These are phyloP conservation scores for Adansonia gregorii DNA, from an alignment of 441 rosid genomes.

Conservation along the genomic window DNA sequence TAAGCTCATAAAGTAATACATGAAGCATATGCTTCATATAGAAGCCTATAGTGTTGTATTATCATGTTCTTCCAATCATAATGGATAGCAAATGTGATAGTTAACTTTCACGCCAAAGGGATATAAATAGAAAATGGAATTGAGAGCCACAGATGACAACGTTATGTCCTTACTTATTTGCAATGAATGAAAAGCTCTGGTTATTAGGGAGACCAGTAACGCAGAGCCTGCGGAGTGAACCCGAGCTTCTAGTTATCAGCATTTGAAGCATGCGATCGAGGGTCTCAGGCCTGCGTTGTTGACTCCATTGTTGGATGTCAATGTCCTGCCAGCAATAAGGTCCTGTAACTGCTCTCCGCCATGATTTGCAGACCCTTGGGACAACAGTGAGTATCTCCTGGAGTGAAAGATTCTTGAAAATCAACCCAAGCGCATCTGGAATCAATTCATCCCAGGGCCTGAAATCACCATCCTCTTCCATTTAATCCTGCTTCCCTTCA, in stretches of 20 bases:
- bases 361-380: conserved; percentile 33
- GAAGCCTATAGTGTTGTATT: not conserved
- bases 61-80: not conserved
- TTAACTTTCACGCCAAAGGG: not conserved
- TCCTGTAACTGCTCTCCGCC: conserved; percentile 24
- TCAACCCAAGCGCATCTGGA: conserved; percentile 31
- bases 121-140: not conserved
- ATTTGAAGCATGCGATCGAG: conserved; percentile 31
- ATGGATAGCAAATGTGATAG: not conserved
- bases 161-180: conserved; percentile 28
- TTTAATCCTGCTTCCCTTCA: conserved; percentile 8
- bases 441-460: conserved; percentile 29
- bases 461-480: conserved; percentile 22
- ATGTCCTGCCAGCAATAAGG: conserved; percentile 37
- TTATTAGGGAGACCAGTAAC: conserved; percentile 28
- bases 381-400: conserved; percentile 24
- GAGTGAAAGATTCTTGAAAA: conserved; percentile 29
- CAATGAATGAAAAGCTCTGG: conserved; percentile 30
- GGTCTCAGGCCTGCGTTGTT: conserved; percentile 23
- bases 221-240: conserved; percentile 7
- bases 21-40: not conserved
- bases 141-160: not conserved
- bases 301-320: conserved; percentile 37
- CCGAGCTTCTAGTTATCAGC: not conserved
- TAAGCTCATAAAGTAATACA: not conserved